Conservation (phyloP, 2,329 filamentous ascomycete species). For the Diaporthe sp. region DNA sequence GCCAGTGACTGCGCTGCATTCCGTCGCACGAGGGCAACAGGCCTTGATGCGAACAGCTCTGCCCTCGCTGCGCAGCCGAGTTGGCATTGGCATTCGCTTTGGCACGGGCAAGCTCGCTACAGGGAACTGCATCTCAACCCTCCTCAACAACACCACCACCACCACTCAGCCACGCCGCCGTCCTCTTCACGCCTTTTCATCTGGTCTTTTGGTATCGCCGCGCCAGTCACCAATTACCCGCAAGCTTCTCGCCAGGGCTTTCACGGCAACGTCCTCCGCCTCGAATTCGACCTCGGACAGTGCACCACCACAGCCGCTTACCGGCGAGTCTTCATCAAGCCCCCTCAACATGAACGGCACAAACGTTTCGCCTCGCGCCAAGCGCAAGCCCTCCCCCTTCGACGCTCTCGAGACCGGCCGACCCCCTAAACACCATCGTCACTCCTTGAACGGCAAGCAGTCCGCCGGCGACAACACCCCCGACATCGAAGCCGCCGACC, state of each 20-base stretch:
- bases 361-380: constrained; percentile 41
- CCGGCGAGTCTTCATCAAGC: background rate
- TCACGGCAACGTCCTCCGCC: constrained; percentile 13
- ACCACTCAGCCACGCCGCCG: background rate
- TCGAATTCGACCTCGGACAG: background rate
- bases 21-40: constrained; percentile 34
- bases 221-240: constrained; percentile 23
- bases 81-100: constrained; percentile 20
- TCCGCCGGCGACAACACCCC: constrained; percentile 43
- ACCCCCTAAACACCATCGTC: constrained; percentile 43
- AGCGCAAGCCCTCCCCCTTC: constrained; percentile 45
- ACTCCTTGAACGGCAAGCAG: constrained; percentile 43
- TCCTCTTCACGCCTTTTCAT: constrained; percentile 2
- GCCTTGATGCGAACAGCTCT: constrained; percentile 38
- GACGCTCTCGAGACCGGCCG: constrained; percentile 40
- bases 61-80: constrained; percentile 38
- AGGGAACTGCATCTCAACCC: constrained; percentile 9
- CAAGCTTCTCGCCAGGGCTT: constrained; percentile 15
- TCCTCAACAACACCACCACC: constrained; percentile 9
- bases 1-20: constrained; percentile 3
- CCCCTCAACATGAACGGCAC: constrained; percentile 43
- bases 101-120: constrained; percentile 23
- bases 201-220: background rate
- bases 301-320: background rate
- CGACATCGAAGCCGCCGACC: constrained; percentile 39